Evolutionary conservation across 208 protist species (phyloP).

Genomic region (Crithidia mellificae): DNA sequence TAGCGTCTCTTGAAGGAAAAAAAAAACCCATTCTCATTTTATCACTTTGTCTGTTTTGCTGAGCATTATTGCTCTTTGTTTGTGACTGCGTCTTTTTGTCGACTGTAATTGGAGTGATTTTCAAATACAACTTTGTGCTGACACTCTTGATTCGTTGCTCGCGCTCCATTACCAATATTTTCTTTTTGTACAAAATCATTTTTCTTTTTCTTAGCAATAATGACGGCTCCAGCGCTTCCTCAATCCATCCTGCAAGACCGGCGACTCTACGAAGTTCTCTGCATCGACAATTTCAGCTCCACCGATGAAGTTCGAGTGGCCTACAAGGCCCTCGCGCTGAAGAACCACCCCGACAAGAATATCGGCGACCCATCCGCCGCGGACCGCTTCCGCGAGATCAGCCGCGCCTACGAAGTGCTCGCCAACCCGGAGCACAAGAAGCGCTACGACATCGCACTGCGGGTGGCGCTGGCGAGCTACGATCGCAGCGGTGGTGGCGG

Average conservation of each 20-base stretch:
- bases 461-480: conserved; percentile 30
- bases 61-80: no score
- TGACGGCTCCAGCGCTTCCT: not conserved
- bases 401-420: conserved; percentile 96
- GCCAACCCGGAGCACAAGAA: conserved; percentile 90
- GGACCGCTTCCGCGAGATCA: conserved; percentile 89
- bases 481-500: conserved; percentile 6
- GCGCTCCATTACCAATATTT: no score
- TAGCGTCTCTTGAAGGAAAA: no score
- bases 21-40: no score
- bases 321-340: conserved; percentile 93
- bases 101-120: no score
- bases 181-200: no score
- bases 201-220: not conserved
- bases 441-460: conserved; percentile 95
- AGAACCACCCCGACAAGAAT: conserved; percentile 97
- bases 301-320: conserved; percentile 89
- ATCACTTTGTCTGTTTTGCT: no score
- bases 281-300: conserved; percentile 82
- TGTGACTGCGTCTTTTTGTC: no score
- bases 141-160: no score
- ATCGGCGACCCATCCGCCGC: conserved; percentile 71
- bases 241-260: conserved; percentile 16
- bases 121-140: no score
- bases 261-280: conserved; percentile 85